A percentile compares a stretch with the other conserved stretches of the same genome.
These are phyloP conservation scores for Monilinia laxa DNA, from an alignment of 2,329 filamentous ascomycete genomes.

Conservation along the genomic window DNA sequence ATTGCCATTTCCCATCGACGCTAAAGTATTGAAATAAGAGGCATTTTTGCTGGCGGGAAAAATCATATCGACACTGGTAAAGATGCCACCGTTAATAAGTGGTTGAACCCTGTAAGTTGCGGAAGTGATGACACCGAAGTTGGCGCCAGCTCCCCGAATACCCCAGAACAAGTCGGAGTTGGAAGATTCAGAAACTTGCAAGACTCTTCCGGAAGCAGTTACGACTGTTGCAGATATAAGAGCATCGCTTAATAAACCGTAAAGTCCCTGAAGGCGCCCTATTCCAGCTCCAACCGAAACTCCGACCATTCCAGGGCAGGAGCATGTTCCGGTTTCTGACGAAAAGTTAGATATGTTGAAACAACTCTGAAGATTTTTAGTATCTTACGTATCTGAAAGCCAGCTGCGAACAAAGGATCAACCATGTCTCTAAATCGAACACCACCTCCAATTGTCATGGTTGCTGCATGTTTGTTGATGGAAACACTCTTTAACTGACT, in stretches of 20 bases:
- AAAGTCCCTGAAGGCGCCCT: neutral
- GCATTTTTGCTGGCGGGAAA: neutral
- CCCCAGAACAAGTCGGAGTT: neutral
- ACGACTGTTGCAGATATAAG: neutral
- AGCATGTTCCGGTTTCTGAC: neutral
- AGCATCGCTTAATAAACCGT: neutral
- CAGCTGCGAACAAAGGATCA: constrained; percentile 11
- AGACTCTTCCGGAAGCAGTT: neutral
- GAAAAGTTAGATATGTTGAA: no score
- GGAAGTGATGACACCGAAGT: neutral
- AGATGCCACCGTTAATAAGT: neutral
- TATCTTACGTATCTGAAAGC: constrained; percentile 11
- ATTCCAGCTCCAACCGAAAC: neutral
- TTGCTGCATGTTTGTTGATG: constrained; percentile 32
- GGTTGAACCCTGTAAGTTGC: neutral
- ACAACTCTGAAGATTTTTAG: neutral
- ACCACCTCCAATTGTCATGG: constrained; percentile 24
- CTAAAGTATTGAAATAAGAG: neutral
- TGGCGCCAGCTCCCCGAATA: neutral
- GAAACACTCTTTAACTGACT: constrained; percentile 36
- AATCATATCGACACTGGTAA: neutral
- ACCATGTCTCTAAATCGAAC: neutral
- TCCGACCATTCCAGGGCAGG: constrained; percentile 22
- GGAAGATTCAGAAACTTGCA: neutral
- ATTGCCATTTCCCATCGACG: no score